A percentile compares a stretch with the other conserved stretches of the same genome.
These are phyloP conservation scores for Solanum paucissectum DNA, from an alignment of 257 asterid species.

Conservation along the genomic window DNA sequence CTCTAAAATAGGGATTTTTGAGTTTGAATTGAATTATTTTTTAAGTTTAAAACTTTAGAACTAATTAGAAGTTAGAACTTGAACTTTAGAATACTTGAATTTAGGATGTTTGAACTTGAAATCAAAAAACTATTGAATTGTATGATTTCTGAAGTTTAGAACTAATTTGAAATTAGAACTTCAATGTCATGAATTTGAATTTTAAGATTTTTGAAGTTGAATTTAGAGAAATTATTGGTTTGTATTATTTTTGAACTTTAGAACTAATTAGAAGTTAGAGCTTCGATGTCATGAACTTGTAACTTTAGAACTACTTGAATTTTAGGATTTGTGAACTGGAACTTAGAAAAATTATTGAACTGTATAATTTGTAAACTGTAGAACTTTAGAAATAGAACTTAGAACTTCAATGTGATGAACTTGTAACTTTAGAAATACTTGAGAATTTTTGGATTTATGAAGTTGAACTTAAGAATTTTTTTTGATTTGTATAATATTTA, in stretches of 20 bases:
- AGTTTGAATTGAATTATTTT: neutral
- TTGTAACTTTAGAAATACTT: neutral
- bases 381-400: neutral
- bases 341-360: too few relatives aligned
- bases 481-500: too few relatives aligned
- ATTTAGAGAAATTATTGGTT: neutral
- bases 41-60: neutral
- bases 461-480: too few relatives aligned
- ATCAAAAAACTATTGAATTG: too few relatives aligned
- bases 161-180: neutral
- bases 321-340: too few relatives aligned
- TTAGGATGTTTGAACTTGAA: too few relatives aligned
- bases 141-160: neutral
- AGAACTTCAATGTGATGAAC: neutral
- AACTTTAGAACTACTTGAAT: too few relatives aligned
- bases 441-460: too few relatives aligned
- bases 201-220: neutral
- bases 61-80: neutral
- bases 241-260: neutral
- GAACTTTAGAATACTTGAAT: neutral
- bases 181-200: neutral
- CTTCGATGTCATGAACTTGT: too few relatives aligned
- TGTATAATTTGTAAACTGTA: neutral
- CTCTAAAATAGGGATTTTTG: neutral
- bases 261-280: neutral